Evolutionary conservation across 2,329 filamentous ascomycete species (phyloP), one percentile per base, ranked within the genome.

Genomic region (Cryphonectria carpinicola): DNA sequence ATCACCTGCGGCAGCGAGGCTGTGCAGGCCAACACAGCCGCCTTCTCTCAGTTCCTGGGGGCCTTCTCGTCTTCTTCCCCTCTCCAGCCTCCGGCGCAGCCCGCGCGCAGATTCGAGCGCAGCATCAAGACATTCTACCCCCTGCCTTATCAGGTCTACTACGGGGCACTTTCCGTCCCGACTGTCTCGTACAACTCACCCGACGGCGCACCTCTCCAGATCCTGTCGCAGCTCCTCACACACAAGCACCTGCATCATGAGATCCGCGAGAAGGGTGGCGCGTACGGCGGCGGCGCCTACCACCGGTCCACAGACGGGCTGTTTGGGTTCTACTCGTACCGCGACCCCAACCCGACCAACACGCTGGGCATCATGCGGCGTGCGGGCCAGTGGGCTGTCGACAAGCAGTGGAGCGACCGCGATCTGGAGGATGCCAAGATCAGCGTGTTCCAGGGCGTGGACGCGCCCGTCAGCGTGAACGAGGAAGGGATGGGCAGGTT

Each of bases 191-290:
- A 98, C 81, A 91, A 89, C 4, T 89, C 93, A 60, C 80, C 90
- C 0, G 87, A 92, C 67, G 90, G 92, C 56, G 93, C 96, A 1
- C 88, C 94, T 0, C 89, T 98, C 22, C 94, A 95, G 76, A 92
- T 98, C 56, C 89, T 99, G 32, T 90, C 95, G 17, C 94, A 98
- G 79, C 89, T 99, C 25, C 88, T 99, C 43, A 98, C 95, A 0
- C 95, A 99, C 83, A 98, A 97, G 81, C 93, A 98, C 78, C 86
- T 99, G 39, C 96, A 99, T 79, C 95, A 97, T 75, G 96, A 98
- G 81, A 98, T 99, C 74, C 93, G 96, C 69, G 96, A 99, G 79
- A 98, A 98, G 82, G 96, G 96, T 43, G 96, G 96, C 52, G 96
- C 96, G 0, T 99, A 99, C 76, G 96, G 96, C 61, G 96, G 94